Base-by-base conservation (phyloP, 495 filamentous ascomycete genomes). In the Hypoxylon trugodes region DNA sequence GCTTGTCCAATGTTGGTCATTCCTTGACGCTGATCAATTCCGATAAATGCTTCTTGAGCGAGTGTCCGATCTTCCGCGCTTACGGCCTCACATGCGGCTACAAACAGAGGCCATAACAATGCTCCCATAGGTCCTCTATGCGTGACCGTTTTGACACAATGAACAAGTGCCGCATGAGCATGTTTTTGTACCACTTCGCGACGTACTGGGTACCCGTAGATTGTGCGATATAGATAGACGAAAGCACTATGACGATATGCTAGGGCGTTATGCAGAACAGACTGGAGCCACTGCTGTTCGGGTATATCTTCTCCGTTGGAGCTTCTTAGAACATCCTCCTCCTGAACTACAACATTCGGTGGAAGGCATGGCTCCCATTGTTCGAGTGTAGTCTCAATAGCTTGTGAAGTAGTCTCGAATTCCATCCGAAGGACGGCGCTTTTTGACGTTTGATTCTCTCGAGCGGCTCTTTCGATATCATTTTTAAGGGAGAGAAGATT, bases 211-310 rank as follows among this genome's bases (percentile, higher is more conserved):
- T 74, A 74, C 8, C 69, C 67, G 53, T 81, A 77, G 19, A 87
- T 78, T 16, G 78, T 82, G 43, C 85, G 82, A 65, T 87, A 85
- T 19, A 88, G 78, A 60, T 86, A 86, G 2, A 87, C 82, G 51
- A 85, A 81, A 4, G 82, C 81, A 12, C 82, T 82, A 57, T 87
- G 84, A 9, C 84, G 83, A 63, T 87, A 87, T 6, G 86, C 85
- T 45, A 87, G 76, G 9, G 86, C 83, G 59, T 87, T 87, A 70
- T 86, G 81, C 6, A 84, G 61, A 48, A 86, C 84, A n/a, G 72
- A 77, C 53, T 78, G 77, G 9, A 81, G 68, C 16, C 59, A 75
- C 38, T 55, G 70, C 18, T 55, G 59, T 38, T 79, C 72, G 4
- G 60, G 52, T 13, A 74, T 59, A 3, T 69, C 63, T 7, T 60